Base-by-base conservation (phyloP, 768 basidiomycete species). In the Hypholoma sublateritium region DNA sequence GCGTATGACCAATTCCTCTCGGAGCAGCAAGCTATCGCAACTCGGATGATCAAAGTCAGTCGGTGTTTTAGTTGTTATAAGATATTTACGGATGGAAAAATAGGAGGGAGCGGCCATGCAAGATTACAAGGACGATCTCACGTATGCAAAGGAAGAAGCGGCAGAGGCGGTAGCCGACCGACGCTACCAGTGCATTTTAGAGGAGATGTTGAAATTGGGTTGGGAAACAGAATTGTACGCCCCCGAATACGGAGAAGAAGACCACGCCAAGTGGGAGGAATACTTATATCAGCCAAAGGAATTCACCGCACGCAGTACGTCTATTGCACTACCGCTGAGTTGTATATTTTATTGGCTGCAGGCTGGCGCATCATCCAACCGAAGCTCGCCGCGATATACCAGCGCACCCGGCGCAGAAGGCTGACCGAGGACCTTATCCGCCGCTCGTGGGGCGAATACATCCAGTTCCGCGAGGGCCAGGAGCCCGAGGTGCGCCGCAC, bases 11-110 rank as follows among this genome's bases (percentile, higher is more conserved):
- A 32, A 32, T 32, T 32, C 28, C 28, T 47, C 6, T 3, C 2
- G 16, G 34, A 37, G 24, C 50, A 48, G 4, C 50, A 48, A 53
- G 43, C 21, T 2, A 19, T 25, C 32, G 51, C 57, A 8, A 25
- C 57, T 16, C 43, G 57, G 8, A 53, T 58, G 51, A 53, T 58
- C 44, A 35, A 44, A 8, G 56, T 57, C 11, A n/a, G 51, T 42
- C 21, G 17, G 8, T 36, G 16, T 34, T 16, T n/a, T 19, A 17
- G 24, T 32, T 17, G 19, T 34, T 22, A 22, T 1, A 17, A n/a
- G 9, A 8, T 34, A 35, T 19, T 16, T n/a, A 17, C 6, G 51
- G 41, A 57, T 45, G 16, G 17, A 24, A 17, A 14, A 25, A 17
- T 21, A 59, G 52, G 46, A 59, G 42, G 58, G 53, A 14, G 16